Percentiles rank a stretch among this genome's conserved stretches.
Conservation (phyloP, 2,329 filamentous ascomycete genomes). For the Penicillium sp. region DNA sequence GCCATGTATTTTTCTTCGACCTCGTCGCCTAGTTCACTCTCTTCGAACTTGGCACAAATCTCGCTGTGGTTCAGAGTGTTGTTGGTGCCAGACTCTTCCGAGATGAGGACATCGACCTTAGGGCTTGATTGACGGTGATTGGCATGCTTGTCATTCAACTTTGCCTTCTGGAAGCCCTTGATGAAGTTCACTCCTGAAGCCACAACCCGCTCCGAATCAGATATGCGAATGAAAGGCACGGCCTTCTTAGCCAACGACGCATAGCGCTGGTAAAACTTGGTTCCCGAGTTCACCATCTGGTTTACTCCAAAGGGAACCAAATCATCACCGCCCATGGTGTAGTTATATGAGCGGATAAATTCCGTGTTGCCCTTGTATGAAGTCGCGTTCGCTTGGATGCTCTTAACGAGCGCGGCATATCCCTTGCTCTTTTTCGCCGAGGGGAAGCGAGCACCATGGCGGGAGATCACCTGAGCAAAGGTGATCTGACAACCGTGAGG, state of each 20-base stretch:
- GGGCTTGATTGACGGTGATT: slow-evolving; percentile 50
- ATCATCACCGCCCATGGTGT: slow-evolving; percentile 68
- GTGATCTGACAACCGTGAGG: slow-evolving; percentile 71
- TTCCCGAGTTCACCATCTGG: slow-evolving; percentile 72
- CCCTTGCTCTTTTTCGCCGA: slow-evolving; percentile 64
- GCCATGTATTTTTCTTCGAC: slow-evolving; percentile 60
- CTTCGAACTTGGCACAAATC: slow-evolving; percentile 69
- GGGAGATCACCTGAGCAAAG: slow-evolving; percentile 77
- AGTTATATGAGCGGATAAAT: slow-evolving; percentile 72
- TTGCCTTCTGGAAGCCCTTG: slow-evolving; percentile 66
- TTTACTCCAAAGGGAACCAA: slow-evolving; percentile 67
- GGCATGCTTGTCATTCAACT: slow-evolving; percentile 44
- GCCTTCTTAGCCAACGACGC: slow-evolving; percentile 56
- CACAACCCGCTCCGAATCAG: slow-evolving; percentile 69
- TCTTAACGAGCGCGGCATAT: slow-evolving; percentile 65
- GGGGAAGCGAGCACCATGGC: slow-evolving; percentile 82
- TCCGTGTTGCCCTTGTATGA: slow-evolving; percentile 63
- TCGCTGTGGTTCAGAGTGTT: slow-evolving; percentile 75
- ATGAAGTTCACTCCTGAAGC: slow-evolving; percentile 75
- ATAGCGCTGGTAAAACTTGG: slow-evolving; percentile 75
- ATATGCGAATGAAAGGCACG: slow-evolving; percentile 70
- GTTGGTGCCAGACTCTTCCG: slow-evolving; percentile 66
- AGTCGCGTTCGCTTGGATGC: slow-evolving; percentile 61
- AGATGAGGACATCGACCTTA: slow-evolving; percentile 64
- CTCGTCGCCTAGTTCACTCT: slow-evolving; percentile 44